Conservation (phyloP, 139 green algal genomes). For the Zygnema cylindricum region DNA sequence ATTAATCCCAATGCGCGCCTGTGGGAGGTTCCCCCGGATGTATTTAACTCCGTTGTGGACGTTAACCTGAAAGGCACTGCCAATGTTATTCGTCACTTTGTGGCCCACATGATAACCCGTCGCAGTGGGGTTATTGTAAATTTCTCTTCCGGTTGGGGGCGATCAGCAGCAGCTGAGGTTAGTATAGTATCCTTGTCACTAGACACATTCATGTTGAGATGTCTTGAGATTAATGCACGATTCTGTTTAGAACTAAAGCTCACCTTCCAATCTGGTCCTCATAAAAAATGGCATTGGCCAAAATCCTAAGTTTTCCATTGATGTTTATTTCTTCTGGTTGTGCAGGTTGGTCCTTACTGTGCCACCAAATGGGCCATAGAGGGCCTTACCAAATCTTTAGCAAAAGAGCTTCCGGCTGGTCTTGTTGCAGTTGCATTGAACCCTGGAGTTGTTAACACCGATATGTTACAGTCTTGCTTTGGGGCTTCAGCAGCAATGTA, state of each 20-base stretch:
- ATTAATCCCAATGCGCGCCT: conserved; percentile 48
- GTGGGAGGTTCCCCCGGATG: conserved; percentile 45
- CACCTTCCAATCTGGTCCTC: not conserved
- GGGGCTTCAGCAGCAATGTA: conserved; percentile 51
- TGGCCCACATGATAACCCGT: not conserved
- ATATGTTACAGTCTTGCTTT: conserved; percentile 54
- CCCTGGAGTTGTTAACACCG: conserved; percentile 53
- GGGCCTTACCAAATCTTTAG: conserved; percentile 45
- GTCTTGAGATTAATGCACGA: not conserved
- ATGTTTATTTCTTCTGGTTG: no score
- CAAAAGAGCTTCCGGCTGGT: conserved; percentile 42
- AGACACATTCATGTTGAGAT: not conserved
- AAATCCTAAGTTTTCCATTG: no score
- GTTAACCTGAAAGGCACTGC: conserved; percentile 47
- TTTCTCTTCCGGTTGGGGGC: conserved; percentile 55
- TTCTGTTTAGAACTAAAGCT: not conserved
- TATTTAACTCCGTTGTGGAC: conserved; percentile 43
- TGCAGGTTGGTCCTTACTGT: conserved; percentile 53
- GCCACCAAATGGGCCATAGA: conserved; percentile 54
- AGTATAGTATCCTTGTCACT: not conserved
- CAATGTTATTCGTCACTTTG: conserved; percentile 56
- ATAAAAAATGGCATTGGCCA: not conserved
- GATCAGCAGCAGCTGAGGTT: conserved; percentile 42
- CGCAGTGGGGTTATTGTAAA: conserved; percentile 40
- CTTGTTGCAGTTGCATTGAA: conserved; percentile 41